A percentile compares a stretch with the other conserved stretches of the same genome.
These are phyloP conservation scores for Rhizopogon roseolus DNA, from an alignment of 768 basidiomycete species.

Conservation along the genomic window DNA sequence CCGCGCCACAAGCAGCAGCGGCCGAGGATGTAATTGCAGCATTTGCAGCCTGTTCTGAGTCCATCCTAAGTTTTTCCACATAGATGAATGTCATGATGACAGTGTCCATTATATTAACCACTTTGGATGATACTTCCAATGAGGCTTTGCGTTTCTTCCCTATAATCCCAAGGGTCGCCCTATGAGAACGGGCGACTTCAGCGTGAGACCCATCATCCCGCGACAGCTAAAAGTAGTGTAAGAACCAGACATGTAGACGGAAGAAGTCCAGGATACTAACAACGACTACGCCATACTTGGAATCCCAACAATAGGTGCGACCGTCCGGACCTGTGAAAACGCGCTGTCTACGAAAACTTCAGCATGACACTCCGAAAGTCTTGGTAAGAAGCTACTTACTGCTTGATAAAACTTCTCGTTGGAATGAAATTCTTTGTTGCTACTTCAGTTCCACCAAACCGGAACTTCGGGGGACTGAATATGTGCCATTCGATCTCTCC, in stretches of 20 bases:
- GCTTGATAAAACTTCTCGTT: conserved; percentile 15
- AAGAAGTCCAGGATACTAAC: neutral
- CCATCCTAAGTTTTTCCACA: conserved; percentile 8
- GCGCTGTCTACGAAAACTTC: neutral
- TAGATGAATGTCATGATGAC: conserved; percentile 22
- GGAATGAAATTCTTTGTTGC: conserved; percentile 22
- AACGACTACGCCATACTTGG: conserved; percentile 2
- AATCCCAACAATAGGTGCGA: neutral
- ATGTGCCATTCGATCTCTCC: conserved; percentile 31
- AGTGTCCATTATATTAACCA: conserved; percentile 21
- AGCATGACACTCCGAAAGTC: neutral
- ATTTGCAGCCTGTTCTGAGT: conserved; percentile 10
- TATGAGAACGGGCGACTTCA: conserved; percentile 18
- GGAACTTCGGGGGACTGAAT: conserved; percentile 25
- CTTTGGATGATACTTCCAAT: conserved; percentile 14
- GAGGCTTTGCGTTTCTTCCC: conserved; percentile 13
- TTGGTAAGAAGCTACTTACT: conserved; percentile 10
- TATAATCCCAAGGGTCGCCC: neutral
- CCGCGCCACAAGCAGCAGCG: too few species aligned
- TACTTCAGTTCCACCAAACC: conserved; percentile 21
- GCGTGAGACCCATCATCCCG: conserved; percentile 8
- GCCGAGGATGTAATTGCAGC: too few species aligned
- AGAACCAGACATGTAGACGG: too few species aligned
- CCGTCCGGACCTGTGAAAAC: too few species aligned
- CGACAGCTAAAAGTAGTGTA: neutral